phyloP scores from a whole-genome alignment of 2,329 filamentous ascomycete genomes.

The Periconia sp. region DNA sequence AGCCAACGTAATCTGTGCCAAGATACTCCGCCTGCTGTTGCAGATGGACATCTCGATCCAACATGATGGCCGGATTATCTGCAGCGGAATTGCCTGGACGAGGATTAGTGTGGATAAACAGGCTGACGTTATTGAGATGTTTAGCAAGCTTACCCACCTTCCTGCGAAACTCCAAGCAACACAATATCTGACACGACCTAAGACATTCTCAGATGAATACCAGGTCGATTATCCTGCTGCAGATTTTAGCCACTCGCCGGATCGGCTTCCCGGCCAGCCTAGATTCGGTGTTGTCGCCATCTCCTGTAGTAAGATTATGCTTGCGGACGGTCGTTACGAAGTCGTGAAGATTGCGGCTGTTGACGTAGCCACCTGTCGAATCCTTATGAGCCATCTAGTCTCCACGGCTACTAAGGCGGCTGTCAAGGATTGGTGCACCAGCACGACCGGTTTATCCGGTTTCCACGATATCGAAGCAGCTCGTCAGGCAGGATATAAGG shows the following conservation, averaged over 20 bases:
- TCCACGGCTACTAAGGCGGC: conserved; percentile 27
- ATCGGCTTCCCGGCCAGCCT: conserved; percentile 12
- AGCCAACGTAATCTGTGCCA: conserved; percentile 26
- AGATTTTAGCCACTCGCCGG: conserved; percentile 31
- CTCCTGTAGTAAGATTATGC: conserved; percentile 35
- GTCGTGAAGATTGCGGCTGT: conserved; percentile 41
- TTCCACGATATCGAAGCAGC: conserved; percentile 33
- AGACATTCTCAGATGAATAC: conserved; percentile 29
- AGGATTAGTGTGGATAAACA: conserved; percentile 32
- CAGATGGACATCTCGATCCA: conserved; percentile 35
- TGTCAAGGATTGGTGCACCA: conserved; percentile 33
- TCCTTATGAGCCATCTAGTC: conserved; percentile 40
- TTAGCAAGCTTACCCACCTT: conserved; percentile 35
- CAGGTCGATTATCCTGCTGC: conserved; percentile 16
- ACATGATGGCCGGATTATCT: conserved; percentile 30
- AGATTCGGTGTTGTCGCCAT: conserved; percentile 29
- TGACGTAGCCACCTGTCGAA: conserved; percentile 36
- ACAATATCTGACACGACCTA: conserved; percentile 34
- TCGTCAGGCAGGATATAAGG: conserved; percentile 33
- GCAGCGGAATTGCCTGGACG: conserved; percentile 29
- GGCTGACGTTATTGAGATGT: conserved; percentile 20
- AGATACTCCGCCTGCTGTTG: conserved; percentile 34
- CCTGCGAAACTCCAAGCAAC: conserved; percentile 27
- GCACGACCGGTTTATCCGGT: conserved; percentile 29
- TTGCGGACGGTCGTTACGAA: conserved; percentile 27